Base-by-base conservation (phyloP, 257 asterid genomes). In the Cordia subcordata region DNA sequence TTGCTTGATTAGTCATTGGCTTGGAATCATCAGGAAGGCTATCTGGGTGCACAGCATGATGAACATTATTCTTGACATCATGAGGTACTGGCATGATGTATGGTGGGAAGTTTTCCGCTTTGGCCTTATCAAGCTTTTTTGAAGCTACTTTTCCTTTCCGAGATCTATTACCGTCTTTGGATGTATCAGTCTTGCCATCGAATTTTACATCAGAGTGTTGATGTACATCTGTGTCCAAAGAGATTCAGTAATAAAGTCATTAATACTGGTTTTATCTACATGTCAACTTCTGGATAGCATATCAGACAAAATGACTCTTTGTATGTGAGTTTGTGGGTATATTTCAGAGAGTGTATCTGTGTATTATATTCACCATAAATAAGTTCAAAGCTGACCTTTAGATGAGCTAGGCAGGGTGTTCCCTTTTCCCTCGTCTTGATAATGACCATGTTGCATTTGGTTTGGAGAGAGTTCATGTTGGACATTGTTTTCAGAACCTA, bases 171-270 rank as follows among this genome's bases (percentile, higher is more conserved):
- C 12, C 47, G 4, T 19, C 14, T 51, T 27, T 14, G 35, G 37
- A 35, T 3, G 10, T 8, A 42, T 42, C 47, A 27, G 6, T 27
- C 35, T 27, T 27, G 35, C 35, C 35, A 14, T 42, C 15, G 3
- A 42, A 11, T 1, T 42, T 42, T 1, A 42, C 47, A 42, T 42
- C 47, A 42, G 2, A 3, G 10, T 4, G 47, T 8, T 42, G 8
- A 42, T 42, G 47, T 42, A 42, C 4, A 42, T 42, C 47, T 42
- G 47, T 14, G 15, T 42, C 47, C 4, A 42, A 42, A 42, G 47
- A 11, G 15, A 42, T 63, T 55, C 58, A 69, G 37, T 18, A 63
- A 45, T 50, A 44, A 23, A 49, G 54, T 63, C 53, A 57, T 23
- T 45, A 53, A 47, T 49, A 50, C 37, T 15, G 32, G 50, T 35